phyloP scores from a whole-genome alignment of 2,329 filamentous ascomycete species.

The Exophiala lecanii-corni region DNA sequence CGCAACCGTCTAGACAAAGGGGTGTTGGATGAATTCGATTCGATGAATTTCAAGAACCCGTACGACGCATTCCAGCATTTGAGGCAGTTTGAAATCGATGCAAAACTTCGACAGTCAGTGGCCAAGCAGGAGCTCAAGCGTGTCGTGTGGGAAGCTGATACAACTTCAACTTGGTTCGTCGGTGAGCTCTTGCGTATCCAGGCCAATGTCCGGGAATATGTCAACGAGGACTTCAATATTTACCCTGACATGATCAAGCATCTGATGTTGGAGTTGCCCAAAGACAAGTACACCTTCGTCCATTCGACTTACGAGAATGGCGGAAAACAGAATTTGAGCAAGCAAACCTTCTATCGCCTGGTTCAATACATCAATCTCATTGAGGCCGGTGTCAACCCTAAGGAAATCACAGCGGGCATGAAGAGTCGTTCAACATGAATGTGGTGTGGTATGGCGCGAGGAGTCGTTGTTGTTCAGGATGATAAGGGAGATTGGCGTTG shows the following conservation, averaged over 20 bases:
- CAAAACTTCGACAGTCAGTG: not conserved
- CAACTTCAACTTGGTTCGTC: not conserved
- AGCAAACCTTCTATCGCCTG: not conserved
- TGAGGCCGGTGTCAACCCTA: not conserved
- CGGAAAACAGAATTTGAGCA: not conserved
- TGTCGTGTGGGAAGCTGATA: not conserved
- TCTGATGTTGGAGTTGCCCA: not conserved
- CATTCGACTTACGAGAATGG: not conserved
- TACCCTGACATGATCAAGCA: not conserved
- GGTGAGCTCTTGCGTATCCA: not conserved
- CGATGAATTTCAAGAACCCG: not conserved
- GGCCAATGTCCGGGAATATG: not conserved
- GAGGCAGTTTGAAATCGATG: not conserved
- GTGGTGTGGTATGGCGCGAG: too few relatives aligned
- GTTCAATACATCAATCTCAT: not conserved
- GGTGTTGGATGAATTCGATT: not conserved
- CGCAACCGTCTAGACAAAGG: not conserved
- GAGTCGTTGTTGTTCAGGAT: too few relatives aligned
- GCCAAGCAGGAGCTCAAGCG: not conserved
- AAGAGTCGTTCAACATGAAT: not conserved
- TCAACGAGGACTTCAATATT: not conserved
- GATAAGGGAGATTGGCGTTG: too few relatives aligned
- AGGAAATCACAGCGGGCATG: not conserved
- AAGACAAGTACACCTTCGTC: not conserved
- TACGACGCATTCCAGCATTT: not conserved